Conservation (phyloP, 2,329 filamentous ascomycete genomes). For the Curvularia hawaiiensis region DNA sequence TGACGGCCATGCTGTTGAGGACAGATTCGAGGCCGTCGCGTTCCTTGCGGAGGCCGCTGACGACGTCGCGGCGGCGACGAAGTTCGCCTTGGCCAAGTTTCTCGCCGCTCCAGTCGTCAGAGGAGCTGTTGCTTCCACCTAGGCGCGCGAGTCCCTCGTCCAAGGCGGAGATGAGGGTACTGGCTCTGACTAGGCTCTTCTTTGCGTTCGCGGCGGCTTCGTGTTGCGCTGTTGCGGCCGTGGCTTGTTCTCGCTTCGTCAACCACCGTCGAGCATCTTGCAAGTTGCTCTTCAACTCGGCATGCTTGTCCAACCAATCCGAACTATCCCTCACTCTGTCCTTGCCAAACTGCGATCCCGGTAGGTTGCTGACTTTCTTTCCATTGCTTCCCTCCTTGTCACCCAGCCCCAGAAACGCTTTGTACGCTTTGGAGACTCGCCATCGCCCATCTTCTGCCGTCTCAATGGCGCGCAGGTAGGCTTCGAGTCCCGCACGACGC, state of each 20-base stretch:
- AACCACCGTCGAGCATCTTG: constrained; percentile 70
- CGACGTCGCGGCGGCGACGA: constrained; percentile 70
- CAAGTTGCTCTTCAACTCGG: constrained; percentile 73
- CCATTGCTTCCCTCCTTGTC: constrained; percentile 28
- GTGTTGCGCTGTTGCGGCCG: constrained; percentile 63
- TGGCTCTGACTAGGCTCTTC: constrained; percentile 71
- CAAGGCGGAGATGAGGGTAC: constrained; percentile 66
- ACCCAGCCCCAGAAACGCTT: constrained; percentile 70
- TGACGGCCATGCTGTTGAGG: constrained; percentile 66
- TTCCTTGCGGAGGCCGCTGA: constrained; percentile 73
- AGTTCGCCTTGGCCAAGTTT: constrained; percentile 75
- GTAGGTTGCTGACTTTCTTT: constrained; percentile 24
- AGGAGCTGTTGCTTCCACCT: constrained; percentile 36
- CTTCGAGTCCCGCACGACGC: constrained; percentile 70
- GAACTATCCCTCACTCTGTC: constrained; percentile 54
- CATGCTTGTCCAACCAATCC: constrained; percentile 77
- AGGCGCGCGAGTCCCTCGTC: constrained; percentile 64
- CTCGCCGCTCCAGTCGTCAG: constrained; percentile 51
- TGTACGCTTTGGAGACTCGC: constrained; percentile 75
- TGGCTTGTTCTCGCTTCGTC: constrained; percentile 69
- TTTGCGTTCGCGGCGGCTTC: constrained; percentile 78
- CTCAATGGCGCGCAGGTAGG: constrained; percentile 74
- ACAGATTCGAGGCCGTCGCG: constrained; percentile 76
- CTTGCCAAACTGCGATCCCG: constrained; percentile 46
- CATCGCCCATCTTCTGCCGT: constrained; percentile 75